Evolutionary conservation across 2,329 filamentous ascomycete species (phyloP), one percentile per base, ranked within the genome.

Genomic region (Neonectria punicea): DNA sequence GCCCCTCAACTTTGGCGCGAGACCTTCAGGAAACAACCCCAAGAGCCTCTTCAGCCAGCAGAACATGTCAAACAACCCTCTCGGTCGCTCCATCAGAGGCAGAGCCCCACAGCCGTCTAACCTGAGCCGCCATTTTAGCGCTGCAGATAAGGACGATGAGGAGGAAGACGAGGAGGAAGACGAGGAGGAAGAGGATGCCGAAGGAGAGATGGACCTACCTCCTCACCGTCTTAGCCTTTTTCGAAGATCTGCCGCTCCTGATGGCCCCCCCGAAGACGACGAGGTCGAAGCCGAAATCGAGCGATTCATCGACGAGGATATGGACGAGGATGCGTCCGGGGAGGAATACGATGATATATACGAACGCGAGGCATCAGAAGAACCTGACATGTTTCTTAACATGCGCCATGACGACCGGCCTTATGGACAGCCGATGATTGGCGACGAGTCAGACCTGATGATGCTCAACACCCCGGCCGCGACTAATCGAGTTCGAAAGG

Each of bases 381-480:
- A 83, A 25, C 81, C 79, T 8, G 83, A 86, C 67, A 78, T 85
- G 75, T 86, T 85, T 69, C 76, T 85, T n/a, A 82, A 84, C 67
- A 81, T 85, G 82, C 79, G 79, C 43, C 79, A 81, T 60, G 79
- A 80, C 60, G 79, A 82, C 65, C 74, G 80, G 41, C 74, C 73
- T 32, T 81, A 80, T 44, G 80, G 77, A 28, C 76, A 78, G 59
- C 76, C 79, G 14, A 72, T 80, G 34, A 81, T 81, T 50, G 82
- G 79, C 30, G 81, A 84, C 43, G 82, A 82, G 22, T 81, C 83
- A 20, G 86, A 89, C 65, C 72, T 88, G 46, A 81, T 89, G 78
- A 82, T 87, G 80, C 79, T 88, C 53, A 80, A 83, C 47, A 87
- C 86, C 9, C 85, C 87, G 0, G 85, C 86, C 3, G 86, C 85